A percentile compares a stretch with the other conserved stretches of the same genome.
Evolutionary conservation across 495 filamentous ascomycete species (phyloP).

Genomic region (Extremus antarcticus): DNA sequence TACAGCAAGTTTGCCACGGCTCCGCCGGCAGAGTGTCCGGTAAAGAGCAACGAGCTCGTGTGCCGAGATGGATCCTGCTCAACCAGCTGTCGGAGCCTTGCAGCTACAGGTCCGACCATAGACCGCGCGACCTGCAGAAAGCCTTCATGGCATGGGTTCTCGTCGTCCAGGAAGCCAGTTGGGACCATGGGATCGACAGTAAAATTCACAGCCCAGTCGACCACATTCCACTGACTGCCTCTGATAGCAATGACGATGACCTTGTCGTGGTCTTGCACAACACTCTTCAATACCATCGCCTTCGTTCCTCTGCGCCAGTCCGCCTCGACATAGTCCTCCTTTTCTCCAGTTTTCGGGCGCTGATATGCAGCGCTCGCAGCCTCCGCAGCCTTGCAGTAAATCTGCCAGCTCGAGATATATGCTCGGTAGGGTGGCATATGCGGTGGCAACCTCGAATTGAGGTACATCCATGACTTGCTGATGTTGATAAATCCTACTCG

Average conservation of each 20-base stretch:
- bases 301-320: constrained; percentile 66
- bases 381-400: constrained; percentile 62
- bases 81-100: constrained; percentile 53
- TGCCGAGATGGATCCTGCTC: constrained; percentile 57
- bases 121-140: constrained; percentile 64
- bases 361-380: constrained; percentile 64
- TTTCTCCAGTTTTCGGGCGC: constrained; percentile 46
- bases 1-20: constrained; percentile 70
- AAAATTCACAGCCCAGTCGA: constrained; percentile 78
- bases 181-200: constrained; percentile 53
- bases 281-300: constrained; percentile 70
- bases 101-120: constrained; percentile 63
- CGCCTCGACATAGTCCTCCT: constrained; percentile 52
- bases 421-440: constrained; percentile 53
- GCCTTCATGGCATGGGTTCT: constrained; percentile 66
- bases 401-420: constrained; percentile 57
- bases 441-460: constrained; percentile 64
- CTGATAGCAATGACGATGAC: constrained; percentile 72
- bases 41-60: constrained; percentile 56
- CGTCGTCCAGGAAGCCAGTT: constrained; percentile 59
- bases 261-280: constrained; percentile 64
- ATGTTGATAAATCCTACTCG: constrained; percentile 40
- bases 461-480: constrained; percentile 64
- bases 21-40: constrained; percentile 74
- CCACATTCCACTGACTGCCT: constrained; percentile 57